These are phyloP conservation scores for Zymoseptoria crescenta DNA, from an alignment of 2,329 filamentous ascomycete genomes.

Conservation along the genomic window DNA sequence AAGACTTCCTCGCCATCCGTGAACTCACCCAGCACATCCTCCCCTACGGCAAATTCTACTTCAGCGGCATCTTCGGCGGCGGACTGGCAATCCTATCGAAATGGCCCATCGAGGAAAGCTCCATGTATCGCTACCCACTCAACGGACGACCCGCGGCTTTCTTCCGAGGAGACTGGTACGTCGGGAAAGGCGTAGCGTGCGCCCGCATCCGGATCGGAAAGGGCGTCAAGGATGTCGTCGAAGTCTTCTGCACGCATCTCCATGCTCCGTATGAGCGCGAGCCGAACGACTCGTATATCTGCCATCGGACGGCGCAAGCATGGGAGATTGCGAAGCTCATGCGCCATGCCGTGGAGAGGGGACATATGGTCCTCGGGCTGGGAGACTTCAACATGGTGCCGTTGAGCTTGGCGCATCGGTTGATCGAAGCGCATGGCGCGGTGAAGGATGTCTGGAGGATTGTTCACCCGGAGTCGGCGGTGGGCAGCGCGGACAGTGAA, in stretches of 20 bases:
- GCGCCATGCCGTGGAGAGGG: constrained; percentile 68
- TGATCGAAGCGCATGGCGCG: constrained; percentile 70
- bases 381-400: constrained; percentile 99
- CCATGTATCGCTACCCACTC: constrained; percentile 79
- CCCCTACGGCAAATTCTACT: constrained; percentile 89
- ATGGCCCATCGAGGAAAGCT: constrained; percentile 88
- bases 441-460: constrained; percentile 79
- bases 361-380: constrained; percentile 74
- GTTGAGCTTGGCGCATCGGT: constrained; percentile 69
- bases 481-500: constrained; percentile 63
- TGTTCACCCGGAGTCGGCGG: constrained; percentile 72
- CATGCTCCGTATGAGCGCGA: constrained; percentile 82
- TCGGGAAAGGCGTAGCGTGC: constrained; percentile 86
- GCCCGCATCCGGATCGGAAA: constrained; percentile 68
- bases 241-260: constrained; percentile 82
- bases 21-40: constrained; percentile 64
- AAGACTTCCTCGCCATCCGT: constrained; percentile 74
- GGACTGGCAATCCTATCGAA: constrained; percentile 81
- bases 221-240: constrained; percentile 57
- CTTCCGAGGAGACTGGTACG: constrained; percentile 91
- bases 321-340: constrained; percentile 93
- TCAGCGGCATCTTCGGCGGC: constrained; percentile 78
- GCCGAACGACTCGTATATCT: constrained; percentile 75
- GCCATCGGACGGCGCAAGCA: constrained; percentile 83
- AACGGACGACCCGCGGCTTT: constrained; percentile 92